A percentile compares a stretch with the other conserved stretches of the same genome.
Conservation (phyloP, 257 asterid species). For the Lavandula angustifolia region DNA sequence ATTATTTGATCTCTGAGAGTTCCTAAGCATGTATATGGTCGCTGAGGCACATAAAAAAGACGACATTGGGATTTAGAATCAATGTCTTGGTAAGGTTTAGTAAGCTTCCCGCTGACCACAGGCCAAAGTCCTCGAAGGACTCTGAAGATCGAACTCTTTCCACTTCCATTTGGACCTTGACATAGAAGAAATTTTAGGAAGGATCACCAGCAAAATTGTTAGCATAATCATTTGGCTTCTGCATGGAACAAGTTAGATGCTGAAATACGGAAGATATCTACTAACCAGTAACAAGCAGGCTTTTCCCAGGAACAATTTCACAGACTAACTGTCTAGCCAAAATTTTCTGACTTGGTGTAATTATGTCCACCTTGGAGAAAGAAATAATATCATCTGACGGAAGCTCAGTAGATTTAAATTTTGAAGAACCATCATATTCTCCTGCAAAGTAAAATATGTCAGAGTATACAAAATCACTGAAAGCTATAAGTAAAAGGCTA, state of each 20-base stretch:
- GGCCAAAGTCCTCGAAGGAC: constrained; percentile 99
- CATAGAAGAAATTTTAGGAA: constrained; percentile 15
- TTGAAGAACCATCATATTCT: constrained; percentile 35
- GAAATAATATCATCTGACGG: constrained; percentile 63
- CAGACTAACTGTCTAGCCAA: constrained; percentile 83
- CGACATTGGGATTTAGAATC: constrained; percentile 54
- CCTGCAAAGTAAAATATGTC: constrained; percentile 50
- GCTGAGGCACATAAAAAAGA: constrained; percentile 91
- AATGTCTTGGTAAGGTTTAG: constrained; percentile 54
- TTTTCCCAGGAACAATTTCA: constrained; percentile 78
- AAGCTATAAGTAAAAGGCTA: constrained; percentile 11
- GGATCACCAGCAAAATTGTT: not conserved
- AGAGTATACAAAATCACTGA: constrained; percentile 19
- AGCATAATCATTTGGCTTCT: constrained; percentile 1
- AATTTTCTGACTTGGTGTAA: constrained; percentile 84
- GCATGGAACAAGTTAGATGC: constrained; percentile 7
- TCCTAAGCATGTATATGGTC: constrained; percentile 97
- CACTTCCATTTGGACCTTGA: constrained; percentile 99
- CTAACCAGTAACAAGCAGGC: constrained; percentile 97
- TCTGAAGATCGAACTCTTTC: constrained; percentile 96
- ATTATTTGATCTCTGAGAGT: constrained; percentile 97
- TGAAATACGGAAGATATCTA: constrained; percentile 32
- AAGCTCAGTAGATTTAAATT: constrained; percentile 40
- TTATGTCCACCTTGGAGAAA: constrained; percentile 80
- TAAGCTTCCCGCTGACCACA: constrained; percentile 75